Conservation (phyloP, 2,329 filamentous ascomycete genomes). For the Hypoxylon sp. region DNA sequence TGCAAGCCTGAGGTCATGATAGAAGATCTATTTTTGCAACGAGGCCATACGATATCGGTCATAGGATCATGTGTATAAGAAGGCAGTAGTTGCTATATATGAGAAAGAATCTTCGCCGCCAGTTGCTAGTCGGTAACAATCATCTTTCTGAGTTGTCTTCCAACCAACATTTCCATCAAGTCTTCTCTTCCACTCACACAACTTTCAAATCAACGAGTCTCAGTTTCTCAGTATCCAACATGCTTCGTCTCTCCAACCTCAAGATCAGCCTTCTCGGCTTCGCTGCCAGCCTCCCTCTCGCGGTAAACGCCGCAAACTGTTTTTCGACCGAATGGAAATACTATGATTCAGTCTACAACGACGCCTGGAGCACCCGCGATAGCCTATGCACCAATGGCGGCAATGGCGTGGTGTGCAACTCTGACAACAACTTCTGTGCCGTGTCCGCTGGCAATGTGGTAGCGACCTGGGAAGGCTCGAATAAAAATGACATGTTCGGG, state of each 20-base stretch:
- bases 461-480: conserved; percentile 4
- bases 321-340: conserved; percentile 5
- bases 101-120: background rate
- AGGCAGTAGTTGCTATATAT: background rate
- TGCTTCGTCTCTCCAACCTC: conserved; percentile 8
- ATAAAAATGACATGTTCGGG: conserved; percentile 8
- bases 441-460: conserved; percentile 9
- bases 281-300: conserved; percentile 5
- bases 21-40: background rate
- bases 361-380: conserved; percentile 7
- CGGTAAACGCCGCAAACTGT: conserved; percentile 10
- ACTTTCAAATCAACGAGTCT: background rate
- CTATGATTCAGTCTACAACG: conserved; percentile 1
- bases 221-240: conserved; percentile 5
- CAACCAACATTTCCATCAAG: background rate
- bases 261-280: conserved; percentile 5
- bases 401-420: background rate
- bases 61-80: background rate
- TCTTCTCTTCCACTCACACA: background rate
- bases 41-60: background rate
- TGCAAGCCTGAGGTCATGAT: background rate
- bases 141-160: background rate
- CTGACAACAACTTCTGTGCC: background rate
- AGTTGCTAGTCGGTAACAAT: background rate
- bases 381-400: conserved; percentile 6